A percentile compares a stretch with the other conserved stretches of the same genome.
These are phyloP conservation scores for Entamoeba invadens DNA, from an alignment of 208 protist genomes.

Conservation along the genomic window DNA sequence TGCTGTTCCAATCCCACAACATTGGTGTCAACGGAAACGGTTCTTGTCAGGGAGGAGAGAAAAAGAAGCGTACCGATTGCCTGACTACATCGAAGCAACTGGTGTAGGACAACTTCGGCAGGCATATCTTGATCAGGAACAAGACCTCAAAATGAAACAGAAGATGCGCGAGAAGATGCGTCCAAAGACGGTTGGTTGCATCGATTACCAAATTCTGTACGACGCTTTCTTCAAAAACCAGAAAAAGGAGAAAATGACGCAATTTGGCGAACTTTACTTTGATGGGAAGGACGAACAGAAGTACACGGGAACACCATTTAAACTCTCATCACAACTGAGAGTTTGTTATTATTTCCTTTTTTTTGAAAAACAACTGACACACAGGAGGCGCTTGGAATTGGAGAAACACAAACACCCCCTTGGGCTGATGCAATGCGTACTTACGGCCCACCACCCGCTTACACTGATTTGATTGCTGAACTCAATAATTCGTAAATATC, in stretches of 20 bases:
- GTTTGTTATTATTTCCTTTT: neutral
- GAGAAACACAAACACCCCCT: constrained; percentile 62
- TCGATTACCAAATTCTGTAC: constrained; percentile 76
- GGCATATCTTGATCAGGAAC: neutral
- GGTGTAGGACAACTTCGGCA: neutral
- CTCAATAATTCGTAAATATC: too few species aligned
- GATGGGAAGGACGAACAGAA: constrained; percentile 77
- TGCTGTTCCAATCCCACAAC: neutral
- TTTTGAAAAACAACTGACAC: neutral
- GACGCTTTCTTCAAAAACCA: constrained; percentile 90
- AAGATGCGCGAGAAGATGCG: neutral
- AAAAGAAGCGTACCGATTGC: neutral
- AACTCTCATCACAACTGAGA: neutral
- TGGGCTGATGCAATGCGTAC: constrained; percentile 96
- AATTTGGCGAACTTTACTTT: constrained; percentile 71
- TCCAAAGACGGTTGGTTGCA: constrained; percentile 15
- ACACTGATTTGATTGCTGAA: too few species aligned
- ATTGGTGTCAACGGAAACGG: neutral
- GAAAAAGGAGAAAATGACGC: constrained; percentile 67
- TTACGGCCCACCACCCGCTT: constrained; percentile 86
- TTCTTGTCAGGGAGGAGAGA: neutral
- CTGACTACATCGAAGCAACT: neutral
- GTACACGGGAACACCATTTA: neutral
- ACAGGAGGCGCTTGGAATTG: constrained; percentile 79
- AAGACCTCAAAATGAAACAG: neutral